phyloP scores from a whole-genome alignment of 345 rosid species.

The Lenwebbia sp. region DNA sequence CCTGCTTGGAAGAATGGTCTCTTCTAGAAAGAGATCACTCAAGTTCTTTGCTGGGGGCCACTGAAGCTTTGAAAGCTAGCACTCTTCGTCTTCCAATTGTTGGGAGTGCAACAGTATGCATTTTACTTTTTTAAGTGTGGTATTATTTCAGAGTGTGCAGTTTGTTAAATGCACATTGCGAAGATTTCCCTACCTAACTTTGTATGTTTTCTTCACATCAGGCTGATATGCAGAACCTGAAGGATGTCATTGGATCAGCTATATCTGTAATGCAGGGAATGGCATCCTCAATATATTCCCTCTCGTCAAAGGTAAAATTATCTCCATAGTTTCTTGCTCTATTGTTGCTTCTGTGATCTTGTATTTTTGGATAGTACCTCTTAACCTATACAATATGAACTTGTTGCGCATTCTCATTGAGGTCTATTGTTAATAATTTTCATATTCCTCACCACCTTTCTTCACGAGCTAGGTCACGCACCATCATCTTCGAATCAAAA shows the following conservation, averaged over 20 bases:
- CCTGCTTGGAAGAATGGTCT: constrained; percentile 67
- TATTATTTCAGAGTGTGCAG: not conserved
- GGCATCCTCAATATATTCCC: constrained; percentile 58
- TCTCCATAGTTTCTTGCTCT: not conserved
- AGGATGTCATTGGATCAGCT: constrained; percentile 77
- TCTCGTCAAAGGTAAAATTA: constrained; percentile 46
- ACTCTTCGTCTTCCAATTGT: constrained; percentile 87
- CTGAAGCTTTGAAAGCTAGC: constrained; percentile 88
- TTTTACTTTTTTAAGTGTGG: not conserved
- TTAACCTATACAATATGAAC: not conserved
- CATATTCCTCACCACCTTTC: not conserved
- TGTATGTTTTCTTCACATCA: constrained; percentile 3
- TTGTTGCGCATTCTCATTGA: not conserved
- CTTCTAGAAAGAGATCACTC: constrained; percentile 61
- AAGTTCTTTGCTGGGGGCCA: constrained; percentile 65
- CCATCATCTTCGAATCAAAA: not conserved
- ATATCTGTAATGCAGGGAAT: constrained; percentile 80
- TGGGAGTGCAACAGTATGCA: constrained; percentile 54
- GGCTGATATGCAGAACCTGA: constrained; percentile 73
- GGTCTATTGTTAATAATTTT: not conserved
- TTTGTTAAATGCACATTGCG: not conserved
- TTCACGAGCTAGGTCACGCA: not conserved
- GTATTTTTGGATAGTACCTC: not conserved
- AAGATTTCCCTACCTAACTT: not conserved
- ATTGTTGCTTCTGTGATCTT: not conserved